Base-by-base conservation (phyloP, 805 yeast species). In the Grigorovia transvaalensis region DNA sequence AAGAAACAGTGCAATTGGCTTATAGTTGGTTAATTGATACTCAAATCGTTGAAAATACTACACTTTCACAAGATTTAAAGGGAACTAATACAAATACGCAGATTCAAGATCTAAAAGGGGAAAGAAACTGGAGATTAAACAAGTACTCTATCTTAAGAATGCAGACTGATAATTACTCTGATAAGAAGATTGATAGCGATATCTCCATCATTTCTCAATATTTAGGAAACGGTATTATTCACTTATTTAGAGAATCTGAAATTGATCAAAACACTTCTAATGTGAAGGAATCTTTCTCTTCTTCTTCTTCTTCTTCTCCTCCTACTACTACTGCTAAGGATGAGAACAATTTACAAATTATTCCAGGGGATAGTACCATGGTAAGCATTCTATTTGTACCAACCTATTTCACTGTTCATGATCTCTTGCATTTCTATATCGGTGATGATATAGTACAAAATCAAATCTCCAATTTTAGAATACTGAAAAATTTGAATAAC, bases 361-460 rank as follows among this genome's bases (percentile, higher is more conserved):
- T 66, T 8, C 65, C 69, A 3, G 81, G 81, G 0, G 84, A 82
- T 61, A 81, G 77, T 40, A 78, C 88, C 1, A 84, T 85, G 69
- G 79, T 87, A 4, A 81, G 91, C 1, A 85, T 88, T 18, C 66
- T 88, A n/a, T 89, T 95, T 0, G 82, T 89, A 0, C 97, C 97
- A 0, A 81, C 85, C 11, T 90, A 89, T 64, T 84, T 89, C 66
- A 82, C 95, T 0, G 86, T 91, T 0, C 84, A 88, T 23, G 96
- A 89, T 59, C 64, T 90, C 23, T 65, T 89, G 4, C 95, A 91
- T 5, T 89, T 84, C 43, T 66, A 65, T 50, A 62, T 66, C 62
- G 77, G 90, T 11, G 95, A 95, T 23, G 82, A 82, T 47, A 69
- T 73, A 1, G 74, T 77, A 30, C 67, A 78, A 55, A 73, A 74